Evolutionary conservation across 148 eudicot species (phyloP).

Genomic region (Linanthus parryae): DNA sequence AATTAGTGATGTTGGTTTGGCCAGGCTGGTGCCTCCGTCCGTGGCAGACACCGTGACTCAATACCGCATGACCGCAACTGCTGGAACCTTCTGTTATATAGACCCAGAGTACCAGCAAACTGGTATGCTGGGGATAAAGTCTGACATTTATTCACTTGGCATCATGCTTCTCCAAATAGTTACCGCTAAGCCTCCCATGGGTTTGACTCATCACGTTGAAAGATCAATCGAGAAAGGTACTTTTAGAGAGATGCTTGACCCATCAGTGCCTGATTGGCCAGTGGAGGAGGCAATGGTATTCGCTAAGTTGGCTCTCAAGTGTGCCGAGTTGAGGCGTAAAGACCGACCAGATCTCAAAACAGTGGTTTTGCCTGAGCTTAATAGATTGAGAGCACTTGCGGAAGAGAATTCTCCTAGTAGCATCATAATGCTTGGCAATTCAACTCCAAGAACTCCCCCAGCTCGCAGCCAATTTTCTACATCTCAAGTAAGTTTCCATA

Average conservation of each 20-base stretch:
- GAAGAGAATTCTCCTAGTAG: neutral
- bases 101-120: slow-evolving; percentile 12
- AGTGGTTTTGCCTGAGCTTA: slow-evolving; percentile 9
- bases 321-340: slow-evolving; percentile 11
- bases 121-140: slow-evolving; percentile 8
- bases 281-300: slow-evolving; percentile 2
- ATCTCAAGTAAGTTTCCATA: slow-evolving; percentile 1
- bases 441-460: neutral
- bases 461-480: slow-evolving; percentile 1
- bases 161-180: slow-evolving; percentile 4
- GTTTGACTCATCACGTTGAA: slow-evolving; percentile 2
- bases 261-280: slow-evolving; percentile 1
- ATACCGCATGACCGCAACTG: slow-evolving; percentile 8
- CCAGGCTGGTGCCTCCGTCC: slow-evolving; percentile 10
- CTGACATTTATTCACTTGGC: slow-evolving; percentile 7
- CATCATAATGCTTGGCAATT: neutral
- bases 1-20: slow-evolving; percentile 7
- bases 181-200: slow-evolving; percentile 7
- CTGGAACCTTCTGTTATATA: slow-evolving; percentile 6
- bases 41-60: slow-evolving; percentile 5
- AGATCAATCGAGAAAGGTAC: slow-evolving; percentile 10
- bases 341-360: slow-evolving; percentile 8
- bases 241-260: slow-evolving; percentile 7
- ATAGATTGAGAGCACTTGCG: slow-evolving; percentile 5
- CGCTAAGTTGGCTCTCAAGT: slow-evolving; percentile 6